phyloP scores from a whole-genome alignment of 148 eudicot genomes.

The Vaccinium myrtillus region DNA sequence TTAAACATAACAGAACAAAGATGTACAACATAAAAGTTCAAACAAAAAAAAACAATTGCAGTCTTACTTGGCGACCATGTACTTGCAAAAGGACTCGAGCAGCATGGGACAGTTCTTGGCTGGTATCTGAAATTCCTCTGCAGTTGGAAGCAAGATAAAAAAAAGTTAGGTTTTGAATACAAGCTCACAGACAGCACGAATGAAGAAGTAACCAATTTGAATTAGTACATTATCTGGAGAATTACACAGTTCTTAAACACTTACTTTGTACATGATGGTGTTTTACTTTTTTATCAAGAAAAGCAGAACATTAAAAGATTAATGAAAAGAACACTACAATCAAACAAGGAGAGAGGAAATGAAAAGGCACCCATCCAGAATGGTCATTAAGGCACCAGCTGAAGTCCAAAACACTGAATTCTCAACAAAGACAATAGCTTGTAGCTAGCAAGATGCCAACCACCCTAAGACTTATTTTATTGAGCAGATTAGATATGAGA shows the following conservation, averaged over 20 bases:
- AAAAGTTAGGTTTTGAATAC: not conserved
- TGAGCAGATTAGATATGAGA: not conserved
- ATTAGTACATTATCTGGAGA: not conserved
- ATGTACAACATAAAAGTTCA: not conserved
- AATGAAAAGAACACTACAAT: not conserved
- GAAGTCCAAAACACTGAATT: not conserved
- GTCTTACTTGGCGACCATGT: slow-evolving; percentile 4
- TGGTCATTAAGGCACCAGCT: not conserved
- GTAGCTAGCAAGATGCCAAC: not conserved
- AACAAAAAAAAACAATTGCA: not conserved
- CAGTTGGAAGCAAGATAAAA: not conserved
- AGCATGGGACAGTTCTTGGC: not conserved
- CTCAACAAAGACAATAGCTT: not conserved
- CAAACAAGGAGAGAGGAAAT: not conserved
- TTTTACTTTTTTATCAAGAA: not conserved
- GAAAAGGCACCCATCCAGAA: not conserved
- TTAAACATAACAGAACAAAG: not conserved
- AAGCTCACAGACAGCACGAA: not conserved
- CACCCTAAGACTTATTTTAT: not conserved
- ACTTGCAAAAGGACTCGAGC: not conserved
- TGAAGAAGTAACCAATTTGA: not conserved
- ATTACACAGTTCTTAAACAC: not conserved
- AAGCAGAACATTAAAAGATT: not conserved
- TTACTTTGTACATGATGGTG: not conserved
- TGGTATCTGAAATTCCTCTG: not conserved